Conservation (phyloP, 352 stramenopile genomes). For the Thalassiosira mediterranea region DNA sequence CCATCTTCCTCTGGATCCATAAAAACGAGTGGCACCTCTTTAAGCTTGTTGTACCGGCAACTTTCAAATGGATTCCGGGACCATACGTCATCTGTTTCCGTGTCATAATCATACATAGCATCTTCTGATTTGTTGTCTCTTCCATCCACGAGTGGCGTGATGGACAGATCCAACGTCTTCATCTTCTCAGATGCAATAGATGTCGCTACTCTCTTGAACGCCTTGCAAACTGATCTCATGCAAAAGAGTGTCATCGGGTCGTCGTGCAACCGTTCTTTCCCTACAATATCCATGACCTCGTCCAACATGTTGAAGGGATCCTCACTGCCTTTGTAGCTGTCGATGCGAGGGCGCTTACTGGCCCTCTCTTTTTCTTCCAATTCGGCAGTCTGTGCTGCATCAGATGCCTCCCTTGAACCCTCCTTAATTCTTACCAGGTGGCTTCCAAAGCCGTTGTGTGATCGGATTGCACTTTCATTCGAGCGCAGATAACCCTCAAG, state of each 20-base stretch:
- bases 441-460: conserved; percentile 8
- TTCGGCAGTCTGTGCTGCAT: conserved; percentile 15
- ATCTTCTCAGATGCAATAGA: conserved; percentile 16
- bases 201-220: conserved; percentile 14
- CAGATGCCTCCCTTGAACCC: conserved; percentile 5
- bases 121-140: conserved; percentile 9
- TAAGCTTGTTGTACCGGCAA: background rate
- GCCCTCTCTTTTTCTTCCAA: conserved; percentile 15
- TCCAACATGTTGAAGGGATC: background rate
- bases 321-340: background rate
- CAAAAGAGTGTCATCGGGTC: conserved; percentile 21
- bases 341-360: conserved; percentile 10
- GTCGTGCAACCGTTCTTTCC: conserved; percentile 5
- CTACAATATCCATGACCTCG: conserved; percentile 15
- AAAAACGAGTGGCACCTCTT: conserved; percentile 6
- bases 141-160: conserved; percentile 21
- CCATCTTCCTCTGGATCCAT: too few species aligned
- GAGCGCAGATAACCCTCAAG: conserved; percentile 11
- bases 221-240: conserved; percentile 5
- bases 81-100: background rate
- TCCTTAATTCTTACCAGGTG: background rate
- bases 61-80: background rate
- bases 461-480: conserved; percentile 5
- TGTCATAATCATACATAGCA: conserved; percentile 26
- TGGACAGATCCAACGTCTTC: conserved; percentile 19